phyloP scores from a whole-genome alignment of 1,284 basidiomycete genomes.

The Apiotrichum domesticum region DNA sequence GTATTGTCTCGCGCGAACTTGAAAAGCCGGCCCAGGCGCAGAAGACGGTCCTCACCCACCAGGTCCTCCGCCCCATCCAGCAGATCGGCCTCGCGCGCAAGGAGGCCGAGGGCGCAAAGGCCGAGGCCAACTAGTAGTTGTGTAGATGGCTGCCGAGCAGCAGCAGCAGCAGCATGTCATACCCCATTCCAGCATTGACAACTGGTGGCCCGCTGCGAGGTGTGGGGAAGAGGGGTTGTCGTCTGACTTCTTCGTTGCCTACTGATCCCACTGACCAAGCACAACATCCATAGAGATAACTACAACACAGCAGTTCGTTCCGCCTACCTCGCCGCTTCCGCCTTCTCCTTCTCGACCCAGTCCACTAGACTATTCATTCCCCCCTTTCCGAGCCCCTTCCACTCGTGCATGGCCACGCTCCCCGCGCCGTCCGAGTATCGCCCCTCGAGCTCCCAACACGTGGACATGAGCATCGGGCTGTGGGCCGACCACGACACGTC shows the following conservation, averaged over 20 bases:
- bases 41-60: neutral
- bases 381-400: constrained; percentile 80
- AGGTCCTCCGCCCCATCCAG: constrained; percentile 2
- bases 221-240: no score
- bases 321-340: no score
- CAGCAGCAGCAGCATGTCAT: neutral
- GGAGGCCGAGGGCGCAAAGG: neutral
- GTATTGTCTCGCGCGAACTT: constrained; percentile 31
- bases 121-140: neutral
- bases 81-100: constrained; percentile 5
- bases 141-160: neutral
- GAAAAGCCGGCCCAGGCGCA: constrained; percentile 24
- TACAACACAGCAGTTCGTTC: no score
- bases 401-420: constrained; percentile 80
- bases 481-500: constrained; percentile 60
- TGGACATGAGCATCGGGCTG: constrained; percentile 84
- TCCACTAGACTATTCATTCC: constrained; percentile 60
- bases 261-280: no score
- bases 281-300: no score
- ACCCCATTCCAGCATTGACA: constrained; percentile 2
- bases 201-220: no score
- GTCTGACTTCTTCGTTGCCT: no score
- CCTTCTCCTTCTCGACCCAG: constrained; percentile 57
- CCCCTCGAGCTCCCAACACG: constrained; percentile 68
- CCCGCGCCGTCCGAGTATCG: constrained; percentile 53